Evolutionary conservation across 2,329 filamentous ascomycete genomes (phyloP).

Genomic region (Nemania abortiva): DNA sequence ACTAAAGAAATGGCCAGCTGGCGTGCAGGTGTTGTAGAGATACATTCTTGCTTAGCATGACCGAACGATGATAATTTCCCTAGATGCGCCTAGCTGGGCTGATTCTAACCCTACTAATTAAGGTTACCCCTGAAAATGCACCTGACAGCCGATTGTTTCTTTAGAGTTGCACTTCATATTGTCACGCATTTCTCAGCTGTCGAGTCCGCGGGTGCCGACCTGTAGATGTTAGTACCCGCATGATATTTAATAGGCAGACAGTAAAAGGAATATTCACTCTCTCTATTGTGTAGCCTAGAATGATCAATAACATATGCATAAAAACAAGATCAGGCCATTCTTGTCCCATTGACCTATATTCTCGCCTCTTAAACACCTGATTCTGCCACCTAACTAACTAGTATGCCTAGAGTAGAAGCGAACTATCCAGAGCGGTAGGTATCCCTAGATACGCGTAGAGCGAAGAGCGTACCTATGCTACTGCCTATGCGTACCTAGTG

Average conservation of each 20-base stretch:
- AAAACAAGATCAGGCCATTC: slow-evolving; percentile 19
- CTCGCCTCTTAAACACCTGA: slow-evolving; percentile 30
- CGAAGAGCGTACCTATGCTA: too few relatives aligned
- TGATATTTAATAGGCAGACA: slow-evolving; percentile 1
- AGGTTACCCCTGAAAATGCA: slow-evolving; percentile 30
- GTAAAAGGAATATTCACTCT: background rate
- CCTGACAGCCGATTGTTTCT: background rate
- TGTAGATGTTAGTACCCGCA: background rate
- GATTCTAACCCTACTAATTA: slow-evolving; percentile 20
- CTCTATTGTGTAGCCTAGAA: background rate
- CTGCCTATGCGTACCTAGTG: background rate
- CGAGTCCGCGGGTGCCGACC: slow-evolving; percentile 29
- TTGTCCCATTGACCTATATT: slow-evolving; percentile 15
- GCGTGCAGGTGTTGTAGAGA: background rate
- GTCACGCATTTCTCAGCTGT: background rate
- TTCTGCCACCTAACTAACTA: background rate
- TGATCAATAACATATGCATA: background rate
- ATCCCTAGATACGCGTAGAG: background rate
- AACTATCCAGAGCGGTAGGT: background rate
- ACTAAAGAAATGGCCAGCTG: slow-evolving; percentile 15
- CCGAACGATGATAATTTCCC: slow-evolving; percentile 13
- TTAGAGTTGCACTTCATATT: slow-evolving; percentile 1
- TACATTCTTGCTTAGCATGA: background rate
- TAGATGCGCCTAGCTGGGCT: slow-evolving; percentile 25
- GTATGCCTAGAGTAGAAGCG: background rate